Conservation (phyloP, 2,329 filamentous ascomycete genomes). For the Purpureocillium lavendulum region DNA sequence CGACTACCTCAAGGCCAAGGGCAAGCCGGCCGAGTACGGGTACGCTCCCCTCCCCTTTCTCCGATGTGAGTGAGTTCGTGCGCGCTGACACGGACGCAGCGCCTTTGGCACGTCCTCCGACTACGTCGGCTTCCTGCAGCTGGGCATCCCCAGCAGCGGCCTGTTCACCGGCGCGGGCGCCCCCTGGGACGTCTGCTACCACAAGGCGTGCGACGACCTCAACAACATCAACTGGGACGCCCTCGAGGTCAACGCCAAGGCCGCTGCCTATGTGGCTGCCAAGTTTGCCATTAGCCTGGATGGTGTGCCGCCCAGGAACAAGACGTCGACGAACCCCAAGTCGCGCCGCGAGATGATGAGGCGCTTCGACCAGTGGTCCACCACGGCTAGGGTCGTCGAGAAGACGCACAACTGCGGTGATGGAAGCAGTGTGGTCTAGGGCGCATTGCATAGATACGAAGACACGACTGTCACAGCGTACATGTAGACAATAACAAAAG, state of each 20-base stretch:
- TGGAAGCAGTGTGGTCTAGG: conserved; percentile 10
- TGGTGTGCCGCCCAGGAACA: conserved; percentile 22
- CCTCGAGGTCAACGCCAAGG: conserved; percentile 27
- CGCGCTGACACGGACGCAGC: conserved; percentile 3
- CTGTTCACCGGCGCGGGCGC: conserved; percentile 27
- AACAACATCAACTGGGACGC: conserved; percentile 32
- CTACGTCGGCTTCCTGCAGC: conserved; percentile 27
- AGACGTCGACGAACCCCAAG: conserved; percentile 17
- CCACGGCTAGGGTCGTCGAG: conserved; percentile 14
- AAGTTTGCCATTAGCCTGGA: conserved; percentile 26
- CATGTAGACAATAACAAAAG: too few species aligned
- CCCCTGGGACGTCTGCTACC: conserved; percentile 26
- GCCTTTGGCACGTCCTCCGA: conserved; percentile 26
- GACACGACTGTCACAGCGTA: too few species aligned
- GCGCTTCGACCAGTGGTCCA: conserved; percentile 16
- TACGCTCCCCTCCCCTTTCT: conserved; percentile 4
- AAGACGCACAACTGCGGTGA: conserved; percentile 19
- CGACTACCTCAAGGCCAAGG: conserved; percentile 19
- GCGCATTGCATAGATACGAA: not conserved
- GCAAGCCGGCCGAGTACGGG: conserved; percentile 18
- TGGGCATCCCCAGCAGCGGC: conserved; percentile 27
- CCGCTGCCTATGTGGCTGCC: conserved; percentile 43
- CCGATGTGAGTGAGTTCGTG: too few species aligned
- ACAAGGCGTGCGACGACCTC: conserved; percentile 30
- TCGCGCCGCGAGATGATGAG: conserved; percentile 15